Conservation (phyloP, 2,329 filamentous ascomycete species). For the Tricladium varicosporioides region DNA sequence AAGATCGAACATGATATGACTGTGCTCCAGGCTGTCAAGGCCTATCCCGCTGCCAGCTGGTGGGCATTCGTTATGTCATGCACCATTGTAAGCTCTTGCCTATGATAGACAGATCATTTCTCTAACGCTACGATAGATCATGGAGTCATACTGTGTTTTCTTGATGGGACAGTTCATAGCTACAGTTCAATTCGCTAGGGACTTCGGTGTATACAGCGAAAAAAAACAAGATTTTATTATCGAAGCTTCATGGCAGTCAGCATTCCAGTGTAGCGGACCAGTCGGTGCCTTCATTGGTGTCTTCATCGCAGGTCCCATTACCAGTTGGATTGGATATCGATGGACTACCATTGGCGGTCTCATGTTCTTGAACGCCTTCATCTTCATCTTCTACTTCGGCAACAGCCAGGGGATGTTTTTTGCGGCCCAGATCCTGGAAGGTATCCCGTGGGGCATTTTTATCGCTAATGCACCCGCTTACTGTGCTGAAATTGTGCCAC, state of each 20-base stretch:
- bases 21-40: no score
- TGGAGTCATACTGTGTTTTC: slow-evolving; percentile 65
- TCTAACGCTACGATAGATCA: no score
- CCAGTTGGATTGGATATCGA: slow-evolving; percentile 57
- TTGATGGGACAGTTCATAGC: slow-evolving; percentile 59
- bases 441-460: slow-evolving; percentile 65
- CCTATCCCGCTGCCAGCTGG: no score
- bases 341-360: slow-evolving; percentile 55
- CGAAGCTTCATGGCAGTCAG: slow-evolving; percentile 64
- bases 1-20: no score
- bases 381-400: slow-evolving; percentile 43
- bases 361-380: slow-evolving; percentile 51
- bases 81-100: slow-evolving; percentile 52
- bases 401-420: slow-evolving; percentile 48
- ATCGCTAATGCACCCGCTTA: slow-evolving; percentile 65
- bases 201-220: no score
- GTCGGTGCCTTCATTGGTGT: slow-evolving; percentile 59
- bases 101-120: no score
- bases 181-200: no score
- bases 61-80: slow-evolving; percentile 56
- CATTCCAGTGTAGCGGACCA: slow-evolving; percentile 53
- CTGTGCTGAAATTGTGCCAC: slow-evolving; percentile 59
- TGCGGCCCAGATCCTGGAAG: slow-evolving; percentile 56
- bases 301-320: slow-evolving; percentile 58
- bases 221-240: no score